A percentile compares a stretch with the other conserved stretches of the same genome.
Evolutionary conservation across 257 asterid species (phyloP).

Genomic region (Primulina tabacum): DNA sequence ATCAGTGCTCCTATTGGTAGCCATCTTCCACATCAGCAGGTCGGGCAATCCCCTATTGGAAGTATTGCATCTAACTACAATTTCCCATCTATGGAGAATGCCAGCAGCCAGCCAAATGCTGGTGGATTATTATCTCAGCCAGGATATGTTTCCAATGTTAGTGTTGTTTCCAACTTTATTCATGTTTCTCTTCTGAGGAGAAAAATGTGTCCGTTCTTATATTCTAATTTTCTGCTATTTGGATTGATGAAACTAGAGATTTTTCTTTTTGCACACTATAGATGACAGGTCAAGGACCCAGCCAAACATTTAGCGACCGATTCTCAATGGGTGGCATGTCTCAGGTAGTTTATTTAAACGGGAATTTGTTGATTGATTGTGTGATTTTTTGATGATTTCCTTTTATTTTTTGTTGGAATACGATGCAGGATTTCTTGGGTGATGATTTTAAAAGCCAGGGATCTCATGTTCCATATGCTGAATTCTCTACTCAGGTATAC

Average conservation of each 20-base stretch:
- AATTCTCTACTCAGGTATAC: conserved; percentile 83
- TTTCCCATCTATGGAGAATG: conserved; percentile 77
- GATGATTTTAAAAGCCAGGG: conserved; percentile 99
- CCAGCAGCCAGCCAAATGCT: conserved; percentile 75
- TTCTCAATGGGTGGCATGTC: conserved; percentile 93
- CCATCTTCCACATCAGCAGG: conserved; percentile 89
- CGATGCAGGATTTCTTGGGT: conserved; percentile 78
- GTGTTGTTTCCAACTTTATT: conserved; percentile 29
- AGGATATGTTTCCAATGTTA: conserved; percentile 82
- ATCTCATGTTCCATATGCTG: conserved; percentile 87
- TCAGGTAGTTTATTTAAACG: conserved; percentile 48
- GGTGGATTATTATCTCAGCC: conserved; percentile 94
- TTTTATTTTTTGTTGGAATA: conserved; percentile 18
- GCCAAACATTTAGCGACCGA: conserved; percentile 81
- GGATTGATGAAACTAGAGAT: conserved; percentile 12
- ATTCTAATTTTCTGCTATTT: conserved; percentile 5
- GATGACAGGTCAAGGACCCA: conserved; percentile 70
- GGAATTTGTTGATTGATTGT: neutral
- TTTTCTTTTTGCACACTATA: conserved; percentile 20
- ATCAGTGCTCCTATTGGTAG: conserved; percentile 86
- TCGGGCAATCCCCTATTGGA: conserved; percentile 75
- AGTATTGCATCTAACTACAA: conserved; percentile 64
- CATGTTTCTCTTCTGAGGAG: neutral
- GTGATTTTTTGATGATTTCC: conserved; percentile 5
- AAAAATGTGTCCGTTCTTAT: conserved; percentile 4